Evolutionary conservation across 1,284 basidiomycete species (phyloP), one percentile per base, ranked within the genome.

Genomic region (Microbotryum saponariae): DNA sequence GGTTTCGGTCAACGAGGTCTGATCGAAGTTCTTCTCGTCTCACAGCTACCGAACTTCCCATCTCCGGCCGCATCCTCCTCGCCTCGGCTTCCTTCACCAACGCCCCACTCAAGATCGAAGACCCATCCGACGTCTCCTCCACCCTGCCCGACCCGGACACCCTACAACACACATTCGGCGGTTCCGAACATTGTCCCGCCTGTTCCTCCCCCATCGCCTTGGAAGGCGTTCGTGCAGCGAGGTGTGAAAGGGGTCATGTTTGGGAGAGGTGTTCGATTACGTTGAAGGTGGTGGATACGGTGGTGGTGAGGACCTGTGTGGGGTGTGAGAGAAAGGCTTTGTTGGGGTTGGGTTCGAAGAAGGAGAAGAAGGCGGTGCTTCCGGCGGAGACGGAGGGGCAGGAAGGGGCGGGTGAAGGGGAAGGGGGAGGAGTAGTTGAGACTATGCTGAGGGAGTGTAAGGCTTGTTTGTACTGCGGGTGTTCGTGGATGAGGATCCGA

Each of bases 251-350:
- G 21, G 65, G 65, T 12, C 65, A 66, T 37, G 50, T 54, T 7
- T 66, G 65, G 65, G 64, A 66, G 44, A 62, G 65, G 25, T 66
- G 65, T 59, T 66, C 65, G 23, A 45, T 66, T 48, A 64, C 65
- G 8, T 55, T 64, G 9, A 42, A 47, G 14, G 44, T 66, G n/a
- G 42, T 66, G 33, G 46, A 62, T 9, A 42, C 42, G 27, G 59
- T 63, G 20, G 29, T 51, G 5, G 62, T 64, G 12, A 51, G 65
- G 14, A 66, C 65, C 2, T 66, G 65, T 52, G 47, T 53, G 1
- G 16, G 49, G 1, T 66, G 65, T 46, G 56, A 61, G 37, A 50
- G 65, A 25, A 66, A 66, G 45, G 65, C 65, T 16, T 52, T 66
- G 14, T 18, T 63, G 2, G 23, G 27, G 12, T 44, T 63, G 4